A percentile compares a stretch with the other conserved stretches of the same genome.
Conservation (phyloP, 2,329 filamentous ascomycete species). For the Apiospora kogelbergensis region DNA sequence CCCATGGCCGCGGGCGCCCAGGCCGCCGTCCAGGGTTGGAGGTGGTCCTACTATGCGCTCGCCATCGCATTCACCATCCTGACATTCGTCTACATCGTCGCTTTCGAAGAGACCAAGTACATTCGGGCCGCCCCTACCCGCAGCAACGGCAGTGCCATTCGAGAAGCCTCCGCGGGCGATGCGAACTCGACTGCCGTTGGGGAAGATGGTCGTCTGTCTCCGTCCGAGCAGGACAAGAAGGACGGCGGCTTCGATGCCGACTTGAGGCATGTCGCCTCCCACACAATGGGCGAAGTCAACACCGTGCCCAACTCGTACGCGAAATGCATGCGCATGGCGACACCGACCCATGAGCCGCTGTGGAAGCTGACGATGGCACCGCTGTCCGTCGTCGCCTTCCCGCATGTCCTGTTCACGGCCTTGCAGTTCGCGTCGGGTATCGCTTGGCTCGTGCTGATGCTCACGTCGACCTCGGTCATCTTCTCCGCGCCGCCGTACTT, state of each 20-base stretch:
- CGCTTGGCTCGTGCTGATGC: constrained; percentile 33
- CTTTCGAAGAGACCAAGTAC: constrained; percentile 28
- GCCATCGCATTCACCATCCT: constrained; percentile 19
- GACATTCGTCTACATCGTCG: constrained; percentile 12
- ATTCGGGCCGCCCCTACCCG: constrained; percentile 16
- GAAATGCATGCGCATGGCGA: constrained; percentile 11
- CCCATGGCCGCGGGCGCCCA: constrained; percentile 32
- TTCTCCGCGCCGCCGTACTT: constrained; percentile 35
- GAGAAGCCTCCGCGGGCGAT: background rate
- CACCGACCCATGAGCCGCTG: constrained; percentile 8
- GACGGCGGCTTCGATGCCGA: background rate
- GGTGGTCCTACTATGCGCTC: constrained; percentile 29
- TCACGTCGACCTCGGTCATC: constrained; percentile 32
- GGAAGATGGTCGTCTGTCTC: background rate
- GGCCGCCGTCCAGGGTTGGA: constrained; percentile 26
- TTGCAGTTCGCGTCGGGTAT: constrained; percentile 39
- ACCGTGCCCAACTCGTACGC: background rate
- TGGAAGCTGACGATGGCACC: constrained; percentile 5
- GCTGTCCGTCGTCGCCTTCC: constrained; percentile 26
- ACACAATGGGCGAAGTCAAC: background rate
- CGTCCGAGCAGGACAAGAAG: background rate
- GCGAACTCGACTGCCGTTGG: too few species aligned
- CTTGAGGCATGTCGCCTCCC: background rate
- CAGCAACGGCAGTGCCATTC: background rate
- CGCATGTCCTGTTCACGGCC: constrained; percentile 38